A percentile compares a stretch with the other conserved stretches of the same genome.
Evolutionary conservation across 768 basidiomycete species (phyloP).

Genomic region (Boletellus ananiceps): DNA sequence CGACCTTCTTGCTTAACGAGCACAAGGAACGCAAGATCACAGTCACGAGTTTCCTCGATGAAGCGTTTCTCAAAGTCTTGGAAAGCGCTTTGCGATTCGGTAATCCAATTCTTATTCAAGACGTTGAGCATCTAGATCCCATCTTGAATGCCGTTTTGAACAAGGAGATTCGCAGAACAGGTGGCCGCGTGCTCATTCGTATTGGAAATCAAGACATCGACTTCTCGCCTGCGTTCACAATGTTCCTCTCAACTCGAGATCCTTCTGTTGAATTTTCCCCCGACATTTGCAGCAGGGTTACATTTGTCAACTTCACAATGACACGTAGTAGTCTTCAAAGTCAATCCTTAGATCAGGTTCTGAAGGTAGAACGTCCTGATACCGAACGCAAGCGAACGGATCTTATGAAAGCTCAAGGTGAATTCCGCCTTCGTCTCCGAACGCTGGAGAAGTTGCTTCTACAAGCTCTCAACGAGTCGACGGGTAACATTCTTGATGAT

Average conservation of each 20-base stretch:
- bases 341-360: constrained; percentile 94
- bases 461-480: constrained; percentile 93
- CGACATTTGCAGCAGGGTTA: constrained; percentile 96
- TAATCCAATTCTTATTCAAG: constrained; percentile 94
- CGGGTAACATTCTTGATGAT: constrained; percentile 96
- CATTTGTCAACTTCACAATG: constrained; percentile 97
- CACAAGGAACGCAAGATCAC: constrained; percentile 96
- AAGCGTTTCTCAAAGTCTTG: constrained; percentile 96
- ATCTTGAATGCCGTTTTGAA: constrained; percentile 97
- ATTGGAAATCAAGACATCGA: constrained; percentile 98
- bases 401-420: constrained; percentile 96
- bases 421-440: constrained; percentile 89
- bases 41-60: constrained; percentile 97
- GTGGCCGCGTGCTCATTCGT: constrained; percentile 95
- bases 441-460: constrained; percentile 90
- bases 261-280: constrained; percentile 97
- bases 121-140: constrained; percentile 96
- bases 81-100: constrained; percentile 99
- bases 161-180: constrained; percentile 92
- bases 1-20: constrained; percentile 88
- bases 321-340: constrained; percentile 97
- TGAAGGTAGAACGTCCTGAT: constrained; percentile 95
- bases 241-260: constrained; percentile 97
- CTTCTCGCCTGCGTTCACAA: constrained; percentile 98
- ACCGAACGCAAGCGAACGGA: constrained; percentile 94